Evolutionary conservation across 2,329 filamentous ascomycete genomes (phyloP).

Genomic region (Chrysoporthe puriensis): DNA sequence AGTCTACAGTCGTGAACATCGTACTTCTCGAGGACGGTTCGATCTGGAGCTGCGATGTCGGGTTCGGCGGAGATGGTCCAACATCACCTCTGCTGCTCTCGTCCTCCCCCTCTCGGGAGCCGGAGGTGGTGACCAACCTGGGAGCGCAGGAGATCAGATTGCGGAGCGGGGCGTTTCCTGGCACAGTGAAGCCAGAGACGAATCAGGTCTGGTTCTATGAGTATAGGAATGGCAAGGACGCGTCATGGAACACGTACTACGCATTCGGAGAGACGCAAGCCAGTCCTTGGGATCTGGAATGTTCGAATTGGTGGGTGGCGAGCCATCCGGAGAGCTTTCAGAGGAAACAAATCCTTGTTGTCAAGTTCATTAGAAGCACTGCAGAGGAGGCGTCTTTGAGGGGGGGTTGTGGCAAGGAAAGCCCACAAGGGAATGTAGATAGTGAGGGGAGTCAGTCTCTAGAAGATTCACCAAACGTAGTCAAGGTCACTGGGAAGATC

Average conservation of each 20-base stretch:
- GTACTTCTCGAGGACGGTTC: conserved; percentile 54
- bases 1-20: conserved; percentile 57
- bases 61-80: conserved; percentile 66
- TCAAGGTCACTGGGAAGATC: conserved; percentile 55
- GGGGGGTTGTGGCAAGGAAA: conserved; percentile 27
- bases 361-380: conserved; percentile 54
- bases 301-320: conserved; percentile 59
- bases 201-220: conserved; percentile 66
- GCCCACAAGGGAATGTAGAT: not conserved
- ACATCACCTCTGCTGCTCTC: conserved; percentile 59
- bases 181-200: conserved; percentile 38
- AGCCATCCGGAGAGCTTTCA: conserved; percentile 56
- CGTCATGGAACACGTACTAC: conserved; percentile 63
- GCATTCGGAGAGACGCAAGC: conserved; percentile 70
- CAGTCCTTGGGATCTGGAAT: conserved; percentile 60
- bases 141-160: conserved; percentile 61
- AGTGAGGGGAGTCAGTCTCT: not conserved
- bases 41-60: conserved; percentile 62
- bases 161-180: conserved; percentile 51
- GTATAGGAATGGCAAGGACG: conserved; percentile 51
- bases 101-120: conserved; percentile 35
- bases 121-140: conserved; percentile 50
- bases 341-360: conserved; percentile 55
- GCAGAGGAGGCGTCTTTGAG: conserved; percentile 37
- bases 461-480: conserved; percentile 32